These are phyloP conservation scores for Zelopaecilomyces penicillatus DNA, from an alignment of 2,329 filamentous ascomycete species.

Conservation along the genomic window DNA sequence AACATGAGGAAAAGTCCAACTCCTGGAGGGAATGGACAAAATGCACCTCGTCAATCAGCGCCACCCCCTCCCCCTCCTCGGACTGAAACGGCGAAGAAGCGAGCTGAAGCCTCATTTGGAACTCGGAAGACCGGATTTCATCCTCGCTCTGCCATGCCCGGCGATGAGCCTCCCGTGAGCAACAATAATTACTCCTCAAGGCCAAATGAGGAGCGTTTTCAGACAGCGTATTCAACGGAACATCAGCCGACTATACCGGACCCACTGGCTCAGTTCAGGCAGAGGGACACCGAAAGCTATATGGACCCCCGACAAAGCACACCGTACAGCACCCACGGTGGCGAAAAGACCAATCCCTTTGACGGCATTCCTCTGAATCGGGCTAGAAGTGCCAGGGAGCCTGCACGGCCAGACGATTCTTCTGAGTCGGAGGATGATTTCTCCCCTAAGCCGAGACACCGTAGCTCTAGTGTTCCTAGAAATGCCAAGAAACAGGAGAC, in stretches of 20 bases:
- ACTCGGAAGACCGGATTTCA: conserved; percentile 40
- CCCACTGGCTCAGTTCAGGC: conserved; percentile 39
- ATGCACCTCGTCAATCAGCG: conserved; percentile 19
- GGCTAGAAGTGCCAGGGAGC: conserved; percentile 37
- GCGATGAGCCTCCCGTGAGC: conserved; percentile 45
- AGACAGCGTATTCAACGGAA: conserved; percentile 10
- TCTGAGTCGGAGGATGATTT: conserved; percentile 14
- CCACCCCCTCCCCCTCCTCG: conserved; percentile 33
- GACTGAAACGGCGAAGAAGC: conserved; percentile 44
- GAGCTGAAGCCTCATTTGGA: conserved; percentile 48
- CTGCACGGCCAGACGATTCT: conserved; percentile 19
- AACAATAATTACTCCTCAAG: conserved; percentile 43
- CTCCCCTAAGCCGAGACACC: conserved; percentile 17
- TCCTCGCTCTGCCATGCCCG: conserved; percentile 37
- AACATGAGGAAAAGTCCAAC: conserved; percentile 31
- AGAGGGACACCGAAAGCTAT: conserved; percentile 17
- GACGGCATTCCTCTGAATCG: conserved; percentile 37
- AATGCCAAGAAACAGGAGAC: conserved; percentile 10
- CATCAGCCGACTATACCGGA: conserved; percentile 30
- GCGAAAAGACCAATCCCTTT: conserved; percentile 52
- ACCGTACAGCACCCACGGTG: conserved; percentile 46
- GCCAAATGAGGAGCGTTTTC: conserved; percentile 4
- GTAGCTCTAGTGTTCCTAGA: conserved; percentile 23
- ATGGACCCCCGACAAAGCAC: conserved; percentile 46
- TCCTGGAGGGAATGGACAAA: conserved; percentile 14